Evolutionary conservation across 768 basidiomycete genomes (phyloP).

Genomic region (Serendipita vermifera): DNA sequence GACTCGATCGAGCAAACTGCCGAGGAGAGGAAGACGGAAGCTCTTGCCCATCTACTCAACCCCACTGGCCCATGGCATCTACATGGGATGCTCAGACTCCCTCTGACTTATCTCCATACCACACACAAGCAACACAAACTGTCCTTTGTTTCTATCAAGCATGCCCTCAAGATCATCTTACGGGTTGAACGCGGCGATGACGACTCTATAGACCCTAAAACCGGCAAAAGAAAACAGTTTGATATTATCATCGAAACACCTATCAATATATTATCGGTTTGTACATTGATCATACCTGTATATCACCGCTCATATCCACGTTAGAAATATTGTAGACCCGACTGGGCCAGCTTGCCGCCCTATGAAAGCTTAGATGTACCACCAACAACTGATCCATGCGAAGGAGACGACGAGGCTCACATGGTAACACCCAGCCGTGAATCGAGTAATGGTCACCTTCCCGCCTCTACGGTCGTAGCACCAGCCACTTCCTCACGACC

Average conservation of each 20-base stretch:
- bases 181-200: conserved; percentile 76
- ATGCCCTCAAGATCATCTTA: conserved; percentile 69
- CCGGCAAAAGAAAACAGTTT: conserved; percentile 65
- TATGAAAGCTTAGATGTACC: not conserved
- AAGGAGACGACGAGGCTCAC: no score
- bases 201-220: conserved; percentile 42
- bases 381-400: no score
- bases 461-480: no score
- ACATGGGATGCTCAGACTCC: conserved; percentile 53
- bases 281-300: no score
- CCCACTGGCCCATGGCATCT: conserved; percentile 74
- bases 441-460: no score
- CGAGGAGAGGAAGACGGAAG: conserved; percentile 18
- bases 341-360: not conserved
- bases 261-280: conserved; percentile 74
- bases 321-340: not conserved
- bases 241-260: conserved; percentile 81
- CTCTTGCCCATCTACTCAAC: conserved; percentile 25
- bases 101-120: conserved; percentile 45
- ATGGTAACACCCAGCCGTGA: no score
- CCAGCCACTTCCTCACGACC: not conserved
- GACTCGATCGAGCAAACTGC: not conserved
- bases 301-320: no score
- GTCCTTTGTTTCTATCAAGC: conserved; percentile 61
- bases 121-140: conserved; percentile 69